phyloP scores from a whole-genome alignment of 2,329 filamentous ascomycete species.

The Colletotrichum noveboracense region DNA sequence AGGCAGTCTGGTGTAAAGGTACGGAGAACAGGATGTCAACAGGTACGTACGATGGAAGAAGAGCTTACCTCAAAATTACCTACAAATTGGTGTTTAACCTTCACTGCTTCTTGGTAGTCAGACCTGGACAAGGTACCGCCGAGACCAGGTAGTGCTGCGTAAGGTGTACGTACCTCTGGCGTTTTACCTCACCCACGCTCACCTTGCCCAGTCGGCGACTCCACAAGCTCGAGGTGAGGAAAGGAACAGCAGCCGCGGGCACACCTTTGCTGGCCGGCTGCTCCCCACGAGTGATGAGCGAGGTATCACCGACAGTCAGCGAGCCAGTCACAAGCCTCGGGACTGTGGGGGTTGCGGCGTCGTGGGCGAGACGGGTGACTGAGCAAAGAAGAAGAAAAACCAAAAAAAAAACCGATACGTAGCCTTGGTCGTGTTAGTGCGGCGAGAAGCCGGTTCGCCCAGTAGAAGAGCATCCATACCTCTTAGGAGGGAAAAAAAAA shows the following conservation, averaged over 20 bases:
- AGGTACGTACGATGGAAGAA: conserved; percentile 7
- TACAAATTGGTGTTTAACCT: conserved; percentile 11
- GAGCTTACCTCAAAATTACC: conserved; percentile 20
- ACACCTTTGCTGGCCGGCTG: not conserved
- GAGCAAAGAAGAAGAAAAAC: not conserved
- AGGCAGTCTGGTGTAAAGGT: not conserved
- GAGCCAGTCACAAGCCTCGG: conserved; percentile 5
- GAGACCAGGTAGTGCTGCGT: conserved; percentile 2
- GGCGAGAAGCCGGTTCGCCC: not conserved
- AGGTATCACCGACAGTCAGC: conserved; percentile 19
- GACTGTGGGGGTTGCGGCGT: not conserved
- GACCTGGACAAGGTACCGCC: conserved; percentile 6
- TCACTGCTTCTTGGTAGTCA: conserved; percentile 1
- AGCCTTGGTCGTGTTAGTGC: not conserved
- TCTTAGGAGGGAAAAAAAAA: not conserved
- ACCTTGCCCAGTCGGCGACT: conserved; percentile 10
- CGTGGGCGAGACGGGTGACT: not conserved
- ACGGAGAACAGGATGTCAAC: not conserved
- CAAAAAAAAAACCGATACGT: not conserved
- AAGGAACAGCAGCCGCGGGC: not conserved
- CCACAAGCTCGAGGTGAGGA: not conserved
- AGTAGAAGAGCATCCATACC: not conserved
- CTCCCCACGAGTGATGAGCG: conserved; percentile 14
- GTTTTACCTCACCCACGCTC: not conserved
- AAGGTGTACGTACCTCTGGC: conserved; percentile 2